Evolutionary conservation across 2,329 filamentous ascomycete genomes (phyloP), one percentile per base, ranked within the genome.

Genomic region (Sporothrix brasiliensis): DNA sequence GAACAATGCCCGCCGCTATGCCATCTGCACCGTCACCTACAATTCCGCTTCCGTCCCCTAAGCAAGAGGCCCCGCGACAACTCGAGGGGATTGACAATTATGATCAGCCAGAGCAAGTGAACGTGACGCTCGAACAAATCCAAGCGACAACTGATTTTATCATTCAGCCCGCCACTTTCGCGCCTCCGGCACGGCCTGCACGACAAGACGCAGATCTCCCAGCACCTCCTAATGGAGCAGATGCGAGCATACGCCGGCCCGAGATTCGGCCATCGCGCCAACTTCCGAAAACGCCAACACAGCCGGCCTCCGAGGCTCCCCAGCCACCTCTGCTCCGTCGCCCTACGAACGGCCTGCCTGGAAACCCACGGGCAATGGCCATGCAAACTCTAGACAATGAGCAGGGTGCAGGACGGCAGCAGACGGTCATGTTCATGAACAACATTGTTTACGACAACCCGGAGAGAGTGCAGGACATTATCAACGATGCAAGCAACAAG

Each of bases 361-460:
- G 79, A 1, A 85, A 86, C 63, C 84, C 85, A 3, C 79, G 80
- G 47, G 79, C 82, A 5, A 77, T 78, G 69, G 78, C 78, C 13
- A 73, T 80, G 54, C 79, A 76, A 63, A 68, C 73, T 19, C 69
- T 77, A 2, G 72, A 74, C 16, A 74, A 77, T 39, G 80, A 80
- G 14, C 73, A 74, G 9, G 27, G 72, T 4, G 70, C 66, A 58
- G 75, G 74, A 69, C 80, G 78, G 68, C 78, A 83, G 30, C 81
- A 84, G 71, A 87, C 83, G 4, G 81, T 87, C 60, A 83, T 88
- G 82, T 83, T 87, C 69, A 77, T 88, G 66, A 88, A 87, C 71
- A 81, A 84, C 66, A 86, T 87, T 69, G 80, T 85, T 49, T 87
- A 87, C 72, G 80, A 87, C 69, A 80, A 88, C 70, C 85, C 86